Base-by-base conservation (phyloP, 129 eudicot species). In the Centaurea solstitialis region DNA sequence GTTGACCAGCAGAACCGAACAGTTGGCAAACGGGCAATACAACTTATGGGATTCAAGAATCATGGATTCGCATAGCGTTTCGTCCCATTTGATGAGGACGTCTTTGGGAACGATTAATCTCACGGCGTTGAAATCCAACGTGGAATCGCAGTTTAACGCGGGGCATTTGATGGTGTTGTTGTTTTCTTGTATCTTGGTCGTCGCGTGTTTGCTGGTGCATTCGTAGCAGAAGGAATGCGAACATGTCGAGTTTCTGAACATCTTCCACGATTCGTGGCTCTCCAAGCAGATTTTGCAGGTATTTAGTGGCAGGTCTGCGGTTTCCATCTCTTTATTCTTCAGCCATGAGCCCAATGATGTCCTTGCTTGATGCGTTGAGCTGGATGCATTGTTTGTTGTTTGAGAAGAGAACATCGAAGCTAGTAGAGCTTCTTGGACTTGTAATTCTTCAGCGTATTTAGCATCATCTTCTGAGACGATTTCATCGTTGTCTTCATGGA, bases 221-320 rank as follows among this genome's bases (percentile, higher is more conserved):
- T 71, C 73, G 22, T 74, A 82, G 35, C 87, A 87, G 21, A 87
- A 87, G 41, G 90, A 76, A 73, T 84, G 87, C 74, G 83, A 73
- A n/a, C 90, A 84, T 7, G 43, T 45, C 3, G 79, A 67, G 69
- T 72, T 79, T 47, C 9, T 47, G 73, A 85, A 86, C 85, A 86
- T 84, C 39, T 75, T 69, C 83, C 80, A 68, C 22, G 28, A 37
- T 50, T 73, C 80, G 8, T 77, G 79, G 9, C 70, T 68, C 35
- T 88, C 92, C 64, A 86, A 74, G 77, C 92, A 85, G 72, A 88
- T 83, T 35, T 68, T 84, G 35, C 89, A 88, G 59, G 69, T 67
- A 76, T n/a, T 41, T 61, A 62, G 43, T 9, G 77, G 13, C 43
- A 74, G 64, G 9, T 76, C 17, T 4, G 8, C 43, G 0, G 15